Base-by-base conservation (phyloP, 495 filamentous ascomycete genomes). In the Aeminium ludgeri region DNA sequence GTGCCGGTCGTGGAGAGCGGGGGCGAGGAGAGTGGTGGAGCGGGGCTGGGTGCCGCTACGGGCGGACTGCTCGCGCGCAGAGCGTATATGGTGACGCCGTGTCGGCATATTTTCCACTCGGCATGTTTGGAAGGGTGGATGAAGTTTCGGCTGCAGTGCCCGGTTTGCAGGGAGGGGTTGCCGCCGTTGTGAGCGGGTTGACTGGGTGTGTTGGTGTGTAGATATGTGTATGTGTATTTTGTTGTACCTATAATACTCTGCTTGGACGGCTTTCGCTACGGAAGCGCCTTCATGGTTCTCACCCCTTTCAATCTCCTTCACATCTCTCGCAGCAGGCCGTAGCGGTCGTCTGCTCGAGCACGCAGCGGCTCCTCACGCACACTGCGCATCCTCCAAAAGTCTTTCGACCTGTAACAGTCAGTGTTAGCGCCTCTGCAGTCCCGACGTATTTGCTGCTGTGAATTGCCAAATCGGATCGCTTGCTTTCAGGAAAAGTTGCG, bases 51-150 rank as follows among this genome's bases (percentile, higher is more conserved):
- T n/a, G n/a, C n/a, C n/a, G n/a, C n/a, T n/a, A n/a, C n/a, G n/a
- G n/a, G n/a, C n/a, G 82, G 30, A 63, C 69, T 92, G 38, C 66
- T 94, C 43, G 80, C 78, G 18, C 65, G 87, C 41, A 69, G 85
- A 35, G 61, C 67, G 40, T 95, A 95, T 58, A 97, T 97, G 89
- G 84, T 96, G 18, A 97, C 89, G 39, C 87, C 89, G 27, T 97
- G 89, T 57, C 69, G 84, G 40, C 89, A 97, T 64, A 86, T 94
- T 18, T 97, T 96, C 56, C 89, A 97, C 55, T 91, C 80, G 34
- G 65, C 72, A 37, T 97, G 89, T 56, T 65, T 97, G 53, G 86
- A 96, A 59, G 86, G 84, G 28, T 96, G 89, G 89, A 91, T 95
- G 80, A 70, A 78, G 52, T 83, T 86, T 55, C 64, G 89, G 41